Conservation (phyloP, 108 stramenopile genomes). For the Cyclotella cryptica region DNA sequence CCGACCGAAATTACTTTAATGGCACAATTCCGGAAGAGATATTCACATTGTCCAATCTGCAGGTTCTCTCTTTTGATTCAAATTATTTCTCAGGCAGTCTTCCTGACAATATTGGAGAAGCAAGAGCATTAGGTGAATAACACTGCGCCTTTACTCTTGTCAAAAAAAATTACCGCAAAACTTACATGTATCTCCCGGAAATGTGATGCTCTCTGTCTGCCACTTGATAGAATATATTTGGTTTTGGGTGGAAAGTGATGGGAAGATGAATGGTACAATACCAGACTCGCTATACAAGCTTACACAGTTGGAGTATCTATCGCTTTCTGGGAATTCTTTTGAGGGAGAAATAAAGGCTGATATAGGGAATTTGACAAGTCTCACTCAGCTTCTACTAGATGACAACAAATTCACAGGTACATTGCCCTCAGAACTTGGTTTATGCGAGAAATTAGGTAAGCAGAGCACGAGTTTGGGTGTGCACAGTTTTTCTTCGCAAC, state of each 20-base stretch:
- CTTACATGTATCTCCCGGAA: no score
- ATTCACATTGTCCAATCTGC: neutral
- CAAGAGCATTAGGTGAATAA: neutral
- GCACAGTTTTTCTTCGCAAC: no score
- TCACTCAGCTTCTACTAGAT: conserved; percentile 35
- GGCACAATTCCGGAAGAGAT: neutral
- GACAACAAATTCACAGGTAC: conserved; percentile 46
- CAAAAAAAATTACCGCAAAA: no score
- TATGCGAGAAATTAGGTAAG: neutral
- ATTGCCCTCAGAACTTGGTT: conserved; percentile 43
- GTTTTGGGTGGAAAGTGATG: no score
- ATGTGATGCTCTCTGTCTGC: no score
- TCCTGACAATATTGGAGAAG: conserved; percentile 8
- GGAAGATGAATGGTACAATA: conserved; percentile 10
- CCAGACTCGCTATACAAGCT: conserved; percentile 15
- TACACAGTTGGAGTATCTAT: conserved; percentile 19
- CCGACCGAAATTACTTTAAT: neutral
- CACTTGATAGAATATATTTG: no score
- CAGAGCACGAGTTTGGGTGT: no score
- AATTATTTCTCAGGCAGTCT: neutral
- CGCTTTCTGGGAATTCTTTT: conserved; percentile 28
- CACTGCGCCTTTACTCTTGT: no score
- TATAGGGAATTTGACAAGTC: conserved; percentile 30
- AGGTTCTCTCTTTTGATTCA: neutral
- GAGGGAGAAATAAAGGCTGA: conserved; percentile 37